These are phyloP conservation scores for Aspergillus piperis DNA, from an alignment of 2,329 filamentous ascomycete genomes.

Conservation along the genomic window DNA sequence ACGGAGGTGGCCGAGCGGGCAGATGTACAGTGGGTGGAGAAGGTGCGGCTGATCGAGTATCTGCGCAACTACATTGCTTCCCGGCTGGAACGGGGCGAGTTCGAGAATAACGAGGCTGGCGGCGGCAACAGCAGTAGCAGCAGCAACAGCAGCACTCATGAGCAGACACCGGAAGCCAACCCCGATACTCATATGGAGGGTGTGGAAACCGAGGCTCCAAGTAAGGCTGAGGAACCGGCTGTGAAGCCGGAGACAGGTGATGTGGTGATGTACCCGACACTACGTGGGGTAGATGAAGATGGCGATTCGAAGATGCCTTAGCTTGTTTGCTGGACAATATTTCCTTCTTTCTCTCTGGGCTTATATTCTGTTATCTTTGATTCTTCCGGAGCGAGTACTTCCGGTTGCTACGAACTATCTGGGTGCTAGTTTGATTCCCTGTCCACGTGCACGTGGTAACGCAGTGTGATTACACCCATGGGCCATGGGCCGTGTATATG, in stretches of 20 bases:
- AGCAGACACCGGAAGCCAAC: slow-evolving; percentile 22
- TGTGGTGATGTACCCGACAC: slow-evolving; percentile 35
- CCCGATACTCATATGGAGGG: slow-evolving; percentile 31
- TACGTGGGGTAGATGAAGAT: slow-evolving; percentile 37
- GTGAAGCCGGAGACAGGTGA: slow-evolving; percentile 29
- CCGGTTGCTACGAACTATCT: slow-evolving; percentile 6
- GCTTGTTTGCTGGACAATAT: slow-evolving; percentile 7
- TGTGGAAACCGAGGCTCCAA: slow-evolving; percentile 42
- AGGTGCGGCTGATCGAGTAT: slow-evolving; percentile 64
- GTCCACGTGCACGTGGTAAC: slow-evolving; percentile 7
- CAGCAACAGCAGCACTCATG: slow-evolving; percentile 4
- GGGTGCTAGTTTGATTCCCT: slow-evolving; percentile 9
- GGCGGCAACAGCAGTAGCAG: neutral
- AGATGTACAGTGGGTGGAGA: slow-evolving; percentile 63
- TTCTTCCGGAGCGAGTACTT: slow-evolving; percentile 6
- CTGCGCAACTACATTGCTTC: slow-evolving; percentile 60
- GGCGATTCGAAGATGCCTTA: slow-evolving; percentile 40
- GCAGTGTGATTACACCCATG: neutral
- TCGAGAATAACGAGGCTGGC: slow-evolving; percentile 28
- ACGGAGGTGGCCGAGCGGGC: slow-evolving; percentile 43
- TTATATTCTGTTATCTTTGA: slow-evolving; percentile 15
- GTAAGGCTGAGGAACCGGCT: slow-evolving; percentile 17
- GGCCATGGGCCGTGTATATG: neutral
- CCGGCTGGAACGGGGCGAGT: slow-evolving; percentile 57
- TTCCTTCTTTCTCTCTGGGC: slow-evolving; percentile 15